Percentiles rank a stretch among this genome's conserved stretches.
Evolutionary conservation across 805 yeast species (phyloP).

Genomic region (Metschnikowia lunata): DNA sequence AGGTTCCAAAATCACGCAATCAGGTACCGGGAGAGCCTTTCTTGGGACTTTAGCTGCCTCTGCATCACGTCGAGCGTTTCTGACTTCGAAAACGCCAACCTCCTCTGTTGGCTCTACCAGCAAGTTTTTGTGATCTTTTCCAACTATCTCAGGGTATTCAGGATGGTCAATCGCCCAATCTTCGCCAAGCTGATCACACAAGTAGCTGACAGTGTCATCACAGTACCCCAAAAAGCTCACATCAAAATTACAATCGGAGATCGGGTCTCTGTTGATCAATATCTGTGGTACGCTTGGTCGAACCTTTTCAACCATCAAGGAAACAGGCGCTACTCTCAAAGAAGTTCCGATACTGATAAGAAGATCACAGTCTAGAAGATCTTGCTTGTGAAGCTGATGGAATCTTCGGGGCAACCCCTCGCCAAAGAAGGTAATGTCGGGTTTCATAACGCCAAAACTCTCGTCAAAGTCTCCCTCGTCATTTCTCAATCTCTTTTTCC

Average conservation of each 20-base stretch:
- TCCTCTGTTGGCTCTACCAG: constrained; percentile 1
- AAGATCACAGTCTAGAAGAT: constrained; percentile 67
- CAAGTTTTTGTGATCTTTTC: constrained; percentile 5
- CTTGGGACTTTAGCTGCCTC: constrained; percentile 1
- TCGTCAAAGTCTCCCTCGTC: constrained; percentile 36
- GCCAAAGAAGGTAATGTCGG: constrained; percentile 90
- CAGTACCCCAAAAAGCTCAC: constrained; percentile 72
- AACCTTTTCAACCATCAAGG: constrained; percentile 75
- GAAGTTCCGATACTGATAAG: constrained; percentile 87
- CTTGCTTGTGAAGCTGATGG: constrained; percentile 56
- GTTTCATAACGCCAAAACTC: constrained; percentile 80
- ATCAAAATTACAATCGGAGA: constrained; percentile 75
- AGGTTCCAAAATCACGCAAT: constrained; percentile 15
- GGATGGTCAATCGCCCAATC: constrained; percentile 33
- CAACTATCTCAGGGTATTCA: constrained; percentile 18
- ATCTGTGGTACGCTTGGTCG: constrained; percentile 78
- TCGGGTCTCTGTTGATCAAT: constrained; percentile 71
- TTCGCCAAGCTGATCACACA: constrained; percentile 33
- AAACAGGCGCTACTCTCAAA: constrained; percentile 86
- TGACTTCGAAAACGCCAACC: constrained; percentile 2
- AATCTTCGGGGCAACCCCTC: constrained; percentile 72
- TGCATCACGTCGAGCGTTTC: constrained; percentile 6
- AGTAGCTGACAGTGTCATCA: constrained; percentile 72
- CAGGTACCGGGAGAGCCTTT: constrained; percentile 10
- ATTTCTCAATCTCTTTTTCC: constrained; percentile 25